These are phyloP conservation scores for Rhodotorula sp. DNA, from an alignment of 1,284 basidiomycete genomes.

Conservation along the genomic window DNA sequence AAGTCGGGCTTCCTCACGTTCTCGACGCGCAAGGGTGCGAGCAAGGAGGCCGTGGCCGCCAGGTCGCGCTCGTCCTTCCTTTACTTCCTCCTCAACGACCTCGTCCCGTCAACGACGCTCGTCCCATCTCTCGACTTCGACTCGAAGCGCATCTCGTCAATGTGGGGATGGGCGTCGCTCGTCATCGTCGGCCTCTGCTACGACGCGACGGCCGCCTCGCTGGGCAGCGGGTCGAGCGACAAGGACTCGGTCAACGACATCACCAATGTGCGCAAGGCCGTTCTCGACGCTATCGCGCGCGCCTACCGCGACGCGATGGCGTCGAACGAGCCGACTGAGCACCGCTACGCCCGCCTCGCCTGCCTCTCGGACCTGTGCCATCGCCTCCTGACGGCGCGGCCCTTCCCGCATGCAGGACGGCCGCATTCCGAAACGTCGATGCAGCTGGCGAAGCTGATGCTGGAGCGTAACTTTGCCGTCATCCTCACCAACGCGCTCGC, in stretches of 20 bases:
- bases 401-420: slow-evolving; percentile 58
- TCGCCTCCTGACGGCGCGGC: slow-evolving; percentile 77
- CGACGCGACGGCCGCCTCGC: slow-evolving; percentile 58
- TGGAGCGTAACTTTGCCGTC: slow-evolving; percentile 95
- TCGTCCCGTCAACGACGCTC: slow-evolving; percentile 26
- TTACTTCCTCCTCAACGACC: slow-evolving; percentile 65
- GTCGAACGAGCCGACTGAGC: slow-evolving; percentile 67
- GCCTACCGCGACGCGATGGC: slow-evolving; percentile 76
- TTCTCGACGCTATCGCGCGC: slow-evolving; percentile 83
- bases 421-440: slow-evolving; percentile 76
- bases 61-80: slow-evolving; percentile 59
- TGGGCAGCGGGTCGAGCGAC: slow-evolving; percentile 8
- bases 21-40: slow-evolving; percentile 51
- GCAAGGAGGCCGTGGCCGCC: slow-evolving; percentile 57
- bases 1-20: slow-evolving; percentile 84
- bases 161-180: slow-evolving; percentile 81
- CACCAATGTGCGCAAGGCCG: slow-evolving; percentile 80
- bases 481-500: slow-evolving; percentile 84
- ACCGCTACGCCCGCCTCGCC: slow-evolving; percentile 83
- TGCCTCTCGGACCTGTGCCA: slow-evolving; percentile 85
- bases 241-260: slow-evolving; percentile 63
- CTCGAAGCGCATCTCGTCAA: slow-evolving; percentile 49
- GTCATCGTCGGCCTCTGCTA: slow-evolving; percentile 88
- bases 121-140: slow-evolving; percentile 29
- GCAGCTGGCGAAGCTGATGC: slow-evolving; percentile 95